These are phyloP conservation scores for Aspergillus ruber DNA, from an alignment of 2,329 filamentous ascomycete species.

Conservation along the genomic window DNA sequence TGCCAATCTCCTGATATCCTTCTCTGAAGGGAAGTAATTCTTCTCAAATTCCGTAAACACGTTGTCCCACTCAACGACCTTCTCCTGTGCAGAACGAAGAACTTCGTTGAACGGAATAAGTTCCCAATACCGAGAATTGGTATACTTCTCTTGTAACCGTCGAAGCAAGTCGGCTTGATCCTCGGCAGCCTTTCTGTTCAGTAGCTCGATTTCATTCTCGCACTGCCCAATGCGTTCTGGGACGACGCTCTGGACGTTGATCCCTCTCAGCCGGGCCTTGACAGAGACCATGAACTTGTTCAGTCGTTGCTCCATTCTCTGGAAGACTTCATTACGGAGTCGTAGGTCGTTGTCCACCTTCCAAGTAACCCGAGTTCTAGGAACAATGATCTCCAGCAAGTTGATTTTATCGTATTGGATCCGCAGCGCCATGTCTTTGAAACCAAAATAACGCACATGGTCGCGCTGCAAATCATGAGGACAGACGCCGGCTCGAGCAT, in stretches of 20 bases:
- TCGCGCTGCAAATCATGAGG: conserved; percentile 88
- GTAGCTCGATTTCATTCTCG: conserved; percentile 68
- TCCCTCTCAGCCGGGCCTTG: conserved; percentile 73
- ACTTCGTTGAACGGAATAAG: conserved; percentile 88
- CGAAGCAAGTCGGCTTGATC: conserved; percentile 69
- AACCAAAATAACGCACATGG: conserved; percentile 87
- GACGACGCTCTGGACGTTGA: conserved; percentile 84
- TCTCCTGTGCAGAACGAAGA: conserved; percentile 84
- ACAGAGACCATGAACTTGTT: conserved; percentile 84
- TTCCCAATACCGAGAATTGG: conserved; percentile 92
- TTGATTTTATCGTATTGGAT: conserved; percentile 92
- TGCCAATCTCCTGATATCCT: conserved; percentile 87
- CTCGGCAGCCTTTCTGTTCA: conserved; percentile 74
- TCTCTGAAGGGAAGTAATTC: conserved; percentile 89
- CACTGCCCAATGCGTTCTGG: conserved; percentile 81
- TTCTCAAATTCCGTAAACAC: conserved; percentile 85
- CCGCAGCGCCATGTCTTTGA: conserved; percentile 74
- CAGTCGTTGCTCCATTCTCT: conserved; percentile 72
- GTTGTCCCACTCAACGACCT: conserved; percentile 87
- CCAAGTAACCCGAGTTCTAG: conserved; percentile 85
- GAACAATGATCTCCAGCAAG: conserved; percentile 89
- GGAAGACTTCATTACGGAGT: conserved; percentile 87
- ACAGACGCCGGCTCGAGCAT: conserved; percentile 67
- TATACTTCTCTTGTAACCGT: conserved; percentile 83
- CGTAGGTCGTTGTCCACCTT: conserved; percentile 91